Conservation (phyloP, 768 basidiomycete species). For the Tricholomella constricta region DNA sequence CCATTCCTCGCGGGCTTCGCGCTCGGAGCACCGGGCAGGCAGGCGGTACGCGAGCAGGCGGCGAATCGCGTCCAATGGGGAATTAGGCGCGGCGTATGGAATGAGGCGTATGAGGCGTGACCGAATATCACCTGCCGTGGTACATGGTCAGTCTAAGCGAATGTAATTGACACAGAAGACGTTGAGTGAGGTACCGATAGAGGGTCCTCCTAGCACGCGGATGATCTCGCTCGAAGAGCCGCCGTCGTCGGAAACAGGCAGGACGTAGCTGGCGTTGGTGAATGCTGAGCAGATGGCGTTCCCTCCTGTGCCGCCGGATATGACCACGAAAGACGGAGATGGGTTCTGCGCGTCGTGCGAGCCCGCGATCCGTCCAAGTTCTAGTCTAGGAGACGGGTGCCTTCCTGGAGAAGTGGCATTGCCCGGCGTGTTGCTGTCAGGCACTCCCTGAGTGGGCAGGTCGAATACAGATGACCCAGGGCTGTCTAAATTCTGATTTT, state of each 20-base stretch:
- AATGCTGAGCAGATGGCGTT: slow-evolving; percentile 91
- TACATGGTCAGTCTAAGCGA: background rate
- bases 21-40: slow-evolving; percentile 65
- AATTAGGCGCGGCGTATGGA: slow-evolving; percentile 56
- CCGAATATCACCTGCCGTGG: slow-evolving; percentile 73
- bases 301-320: slow-evolving; percentile 94
- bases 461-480: slow-evolving; percentile 79
- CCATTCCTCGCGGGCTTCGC: slow-evolving; percentile 88
- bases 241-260: slow-evolving; percentile 95
- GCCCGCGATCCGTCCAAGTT: slow-evolving; percentile 3
- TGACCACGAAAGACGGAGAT: slow-evolving; percentile 60
- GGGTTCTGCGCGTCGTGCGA: background rate
- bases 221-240: slow-evolving; percentile 96
- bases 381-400: slow-evolving; percentile 1
- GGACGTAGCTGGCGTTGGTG: slow-evolving; percentile 72
- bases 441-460: slow-evolving; percentile 51
- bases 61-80: slow-evolving; percentile 74
- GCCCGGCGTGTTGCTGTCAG: background rate
- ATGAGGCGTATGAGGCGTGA: slow-evolving; percentile 89
- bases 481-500: slow-evolving; percentile 39
- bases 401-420: slow-evolving; percentile 7
- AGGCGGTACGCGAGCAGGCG: slow-evolving; percentile 80
- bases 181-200: slow-evolving; percentile 56
- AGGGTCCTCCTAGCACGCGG: slow-evolving; percentile 85
- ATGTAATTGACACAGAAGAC: background rate